These are phyloP conservation scores for Diplodia sapinea DNA, from an alignment of 2,329 filamentous ascomycete genomes.

Conservation along the genomic window DNA sequence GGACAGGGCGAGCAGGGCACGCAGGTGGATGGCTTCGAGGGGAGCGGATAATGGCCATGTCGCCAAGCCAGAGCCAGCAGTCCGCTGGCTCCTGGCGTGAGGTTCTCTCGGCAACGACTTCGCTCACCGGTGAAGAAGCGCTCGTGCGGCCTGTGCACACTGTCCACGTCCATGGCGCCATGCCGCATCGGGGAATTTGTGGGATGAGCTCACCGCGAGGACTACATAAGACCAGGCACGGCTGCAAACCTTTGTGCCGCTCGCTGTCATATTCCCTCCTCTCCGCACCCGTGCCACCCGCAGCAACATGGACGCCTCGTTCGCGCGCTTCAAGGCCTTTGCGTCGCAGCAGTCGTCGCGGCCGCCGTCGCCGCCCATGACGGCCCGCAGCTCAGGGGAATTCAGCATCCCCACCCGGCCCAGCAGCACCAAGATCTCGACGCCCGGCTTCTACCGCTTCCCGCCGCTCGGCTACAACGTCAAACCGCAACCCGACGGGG, in stretches of 20 bases:
- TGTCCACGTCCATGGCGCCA: conserved; percentile 10
- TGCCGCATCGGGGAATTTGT: conserved; percentile 1
- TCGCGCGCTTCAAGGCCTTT: background rate
- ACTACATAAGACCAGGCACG: background rate
- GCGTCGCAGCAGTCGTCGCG: background rate
- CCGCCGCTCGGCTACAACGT: conserved; percentile 9
- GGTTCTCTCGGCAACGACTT: conserved; percentile 1
- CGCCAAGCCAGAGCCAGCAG: background rate
- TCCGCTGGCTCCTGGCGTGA: background rate
- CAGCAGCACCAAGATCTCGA: conserved; percentile 1
- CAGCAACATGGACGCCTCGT: background rate
- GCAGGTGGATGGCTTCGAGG: no score
- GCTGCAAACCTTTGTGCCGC: background rate
- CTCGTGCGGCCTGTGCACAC: conserved; percentile 11
- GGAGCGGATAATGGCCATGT: no score
- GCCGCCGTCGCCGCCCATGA: background rate
- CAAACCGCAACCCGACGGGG: background rate
- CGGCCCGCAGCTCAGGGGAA: background rate
- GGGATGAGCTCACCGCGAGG: conserved; percentile 13
- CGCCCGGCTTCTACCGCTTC: conserved; percentile 9
- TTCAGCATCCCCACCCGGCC: background rate
- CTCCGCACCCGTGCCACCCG: no score
- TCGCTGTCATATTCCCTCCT: background rate
- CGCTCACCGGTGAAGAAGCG: conserved; percentile 3
- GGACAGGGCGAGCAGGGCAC: background rate